phyloP scores from a whole-genome alignment of 495 filamentous ascomycete species.

The Aspergillus homomorphus region DNA sequence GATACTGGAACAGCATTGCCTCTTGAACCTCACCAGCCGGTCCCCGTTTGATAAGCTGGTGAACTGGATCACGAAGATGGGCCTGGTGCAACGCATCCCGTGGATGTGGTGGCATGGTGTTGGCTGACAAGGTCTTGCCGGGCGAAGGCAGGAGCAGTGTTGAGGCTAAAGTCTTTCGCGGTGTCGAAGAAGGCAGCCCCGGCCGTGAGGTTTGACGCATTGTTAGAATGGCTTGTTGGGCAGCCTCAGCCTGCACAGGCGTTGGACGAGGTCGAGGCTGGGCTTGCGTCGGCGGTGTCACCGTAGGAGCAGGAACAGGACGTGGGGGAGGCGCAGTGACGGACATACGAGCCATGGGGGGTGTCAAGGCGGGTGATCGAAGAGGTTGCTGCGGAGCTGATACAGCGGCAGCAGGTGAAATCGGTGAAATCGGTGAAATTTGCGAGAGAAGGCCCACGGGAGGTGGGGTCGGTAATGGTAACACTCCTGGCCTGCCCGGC shows the following conservation, averaged over 20 bases:
- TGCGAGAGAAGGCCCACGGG: neutral
- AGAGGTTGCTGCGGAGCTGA: neutral
- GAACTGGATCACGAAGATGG: slow-evolving; percentile 53
- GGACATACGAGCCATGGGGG: neutral
- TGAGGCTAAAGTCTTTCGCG: neutral
- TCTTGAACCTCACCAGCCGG: slow-evolving; percentile 16
- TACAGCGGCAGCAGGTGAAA: neutral
- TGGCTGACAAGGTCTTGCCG: slow-evolving; percentile 20
- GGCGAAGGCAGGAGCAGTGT: slow-evolving; percentile 31
- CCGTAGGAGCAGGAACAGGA: neutral
- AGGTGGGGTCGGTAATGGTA: neutral
- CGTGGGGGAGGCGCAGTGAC: slow-evolving; percentile 1
- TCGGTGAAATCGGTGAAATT: no score
- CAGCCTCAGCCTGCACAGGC: neutral
- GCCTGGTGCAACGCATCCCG: slow-evolving; percentile 54
- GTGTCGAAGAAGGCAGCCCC: neutral
- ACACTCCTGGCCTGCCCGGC: neutral
- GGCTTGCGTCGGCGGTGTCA: neutral
- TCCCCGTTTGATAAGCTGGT: slow-evolving; percentile 27
- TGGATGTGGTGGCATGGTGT: slow-evolving; percentile 43
- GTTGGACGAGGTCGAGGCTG: neutral
- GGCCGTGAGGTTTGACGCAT: neutral
- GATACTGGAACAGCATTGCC: slow-evolving; percentile 42
- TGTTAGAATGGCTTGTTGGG: neutral
- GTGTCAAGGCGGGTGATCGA: neutral